Percentiles rank a stretch among this genome's conserved stretches.
These are phyloP conservation scores for Paecilomyces formosus DNA, from an alignment of 2,329 filamentous ascomycete species.

Conservation along the genomic window DNA sequence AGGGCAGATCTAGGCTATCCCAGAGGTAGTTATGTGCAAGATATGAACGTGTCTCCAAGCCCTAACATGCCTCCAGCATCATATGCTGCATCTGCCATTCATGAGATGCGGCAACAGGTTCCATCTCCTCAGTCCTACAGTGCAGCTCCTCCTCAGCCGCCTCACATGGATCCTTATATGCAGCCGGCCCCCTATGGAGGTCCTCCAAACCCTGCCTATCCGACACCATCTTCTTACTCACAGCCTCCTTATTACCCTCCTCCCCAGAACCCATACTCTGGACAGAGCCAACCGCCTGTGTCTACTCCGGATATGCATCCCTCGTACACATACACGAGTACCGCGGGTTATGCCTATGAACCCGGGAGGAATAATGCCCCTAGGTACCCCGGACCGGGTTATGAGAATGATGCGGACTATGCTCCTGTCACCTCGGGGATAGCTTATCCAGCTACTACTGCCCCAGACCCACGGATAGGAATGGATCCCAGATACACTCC, in stretches of 20 bases:
- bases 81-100: slow-evolving; percentile 29
- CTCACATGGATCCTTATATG: slow-evolving; percentile 28
- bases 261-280: slow-evolving; percentile 23
- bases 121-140: slow-evolving; percentile 30
- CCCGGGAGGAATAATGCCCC: slow-evolving; percentile 32
- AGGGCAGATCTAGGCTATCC: slow-evolving; percentile 34
- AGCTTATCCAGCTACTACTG: slow-evolving; percentile 32
- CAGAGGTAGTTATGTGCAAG: slow-evolving; percentile 35
- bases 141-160: slow-evolving; percentile 23
- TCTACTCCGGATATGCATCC: slow-evolving; percentile 30
- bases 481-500: slow-evolving; percentile 38
- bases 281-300: slow-evolving; percentile 28
- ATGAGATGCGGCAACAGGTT: slow-evolving; percentile 30
- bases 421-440: slow-evolving; percentile 33
- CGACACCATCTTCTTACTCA: slow-evolving; percentile 10
- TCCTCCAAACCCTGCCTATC: slow-evolving; percentile 27
- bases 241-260: slow-evolving; percentile 7
- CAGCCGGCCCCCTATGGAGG: slow-evolving; percentile 22
- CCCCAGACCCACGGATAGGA: slow-evolving; percentile 35
- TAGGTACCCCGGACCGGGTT: slow-evolving; percentile 33
- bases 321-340: slow-evolving; percentile 30
- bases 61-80: slow-evolving; percentile 30
- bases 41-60: slow-evolving; percentile 25
- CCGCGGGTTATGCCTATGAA: slow-evolving; percentile 29
- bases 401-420: slow-evolving; percentile 36